phyloP scores from a whole-genome alignment of 345 rosid genomes.

The Hibiscus tridactylites region DNA sequence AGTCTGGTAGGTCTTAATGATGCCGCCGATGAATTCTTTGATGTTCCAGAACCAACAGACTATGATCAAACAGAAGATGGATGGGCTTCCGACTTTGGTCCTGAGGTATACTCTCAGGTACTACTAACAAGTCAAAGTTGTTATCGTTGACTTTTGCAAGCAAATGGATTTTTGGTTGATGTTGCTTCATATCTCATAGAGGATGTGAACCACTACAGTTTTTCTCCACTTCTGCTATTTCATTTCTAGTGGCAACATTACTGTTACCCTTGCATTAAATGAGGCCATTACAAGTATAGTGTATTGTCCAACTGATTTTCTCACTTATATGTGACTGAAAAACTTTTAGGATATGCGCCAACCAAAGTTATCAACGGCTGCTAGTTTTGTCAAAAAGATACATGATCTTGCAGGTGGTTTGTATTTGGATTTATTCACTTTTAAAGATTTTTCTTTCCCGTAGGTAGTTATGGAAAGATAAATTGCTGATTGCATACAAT shows the following conservation, averaged over 20 bases:
- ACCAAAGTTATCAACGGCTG: conserved; percentile 60
- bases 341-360: conserved; percentile 55
- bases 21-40: conserved; percentile 84
- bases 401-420: conserved; percentile 85
- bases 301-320: neutral
- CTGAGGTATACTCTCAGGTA: conserved; percentile 59
- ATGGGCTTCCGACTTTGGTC: conserved; percentile 61
- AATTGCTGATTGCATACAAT: conserved; percentile 11
- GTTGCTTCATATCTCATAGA: neutral
- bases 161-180: neutral
- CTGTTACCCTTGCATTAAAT: neutral
- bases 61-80: conserved; percentile 44
- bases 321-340: conserved; percentile 7
- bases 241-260: neutral
- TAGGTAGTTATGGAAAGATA: neutral
- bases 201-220: neutral
- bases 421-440: conserved; percentile 4
- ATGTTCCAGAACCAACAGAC: conserved; percentile 78
- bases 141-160: neutral
- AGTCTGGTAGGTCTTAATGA: conserved; percentile 73
- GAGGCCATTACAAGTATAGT: neutral
- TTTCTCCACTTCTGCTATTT: neutral
- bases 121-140: conserved; percentile 13
- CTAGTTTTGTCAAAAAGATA: conserved; percentile 73
- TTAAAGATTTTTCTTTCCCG: neutral